Conservation (phyloP, 2,329 filamentous ascomycete species). For the Apiospora marii region DNA sequence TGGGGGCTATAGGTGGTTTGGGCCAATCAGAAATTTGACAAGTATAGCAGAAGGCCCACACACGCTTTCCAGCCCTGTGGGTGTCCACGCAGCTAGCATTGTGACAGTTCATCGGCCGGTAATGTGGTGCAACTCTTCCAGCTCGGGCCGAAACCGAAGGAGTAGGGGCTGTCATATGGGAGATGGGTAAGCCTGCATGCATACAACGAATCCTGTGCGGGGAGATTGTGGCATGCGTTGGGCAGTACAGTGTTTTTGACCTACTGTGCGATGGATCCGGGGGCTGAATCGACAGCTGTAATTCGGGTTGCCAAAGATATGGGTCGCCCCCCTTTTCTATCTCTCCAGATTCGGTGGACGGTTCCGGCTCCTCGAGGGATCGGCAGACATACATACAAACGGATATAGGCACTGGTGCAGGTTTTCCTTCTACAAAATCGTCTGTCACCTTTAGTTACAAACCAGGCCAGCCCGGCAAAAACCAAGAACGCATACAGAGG, state of each 20-base stretch:
- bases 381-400: too few species aligned
- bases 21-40: not conserved
- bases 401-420: not conserved
- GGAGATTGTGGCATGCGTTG: not conserved
- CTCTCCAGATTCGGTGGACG: not conserved
- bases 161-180: not conserved
- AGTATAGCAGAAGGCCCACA: not conserved
- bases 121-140: not conserved
- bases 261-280: not conserved
- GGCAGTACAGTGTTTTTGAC: not conserved
- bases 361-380: not conserved
- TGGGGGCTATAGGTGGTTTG: not conserved
- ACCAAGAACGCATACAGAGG: not conserved
- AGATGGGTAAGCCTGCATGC: not conserved
- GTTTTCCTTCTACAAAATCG: not conserved
- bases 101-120: not conserved
- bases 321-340: not conserved
- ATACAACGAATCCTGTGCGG: not conserved
- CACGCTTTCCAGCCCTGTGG: not conserved
- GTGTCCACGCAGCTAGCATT: not conserved
- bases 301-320: not conserved
- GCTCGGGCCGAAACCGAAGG: not conserved
- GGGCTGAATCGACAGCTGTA: not conserved
- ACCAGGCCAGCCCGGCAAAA: not conserved
- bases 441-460: not conserved